Percentiles rank a stretch among this genome's conserved stretches.
Evolutionary conservation across 208 protist genomes (phyloP).

Genomic region (Wallacemonas sp.): DNA sequence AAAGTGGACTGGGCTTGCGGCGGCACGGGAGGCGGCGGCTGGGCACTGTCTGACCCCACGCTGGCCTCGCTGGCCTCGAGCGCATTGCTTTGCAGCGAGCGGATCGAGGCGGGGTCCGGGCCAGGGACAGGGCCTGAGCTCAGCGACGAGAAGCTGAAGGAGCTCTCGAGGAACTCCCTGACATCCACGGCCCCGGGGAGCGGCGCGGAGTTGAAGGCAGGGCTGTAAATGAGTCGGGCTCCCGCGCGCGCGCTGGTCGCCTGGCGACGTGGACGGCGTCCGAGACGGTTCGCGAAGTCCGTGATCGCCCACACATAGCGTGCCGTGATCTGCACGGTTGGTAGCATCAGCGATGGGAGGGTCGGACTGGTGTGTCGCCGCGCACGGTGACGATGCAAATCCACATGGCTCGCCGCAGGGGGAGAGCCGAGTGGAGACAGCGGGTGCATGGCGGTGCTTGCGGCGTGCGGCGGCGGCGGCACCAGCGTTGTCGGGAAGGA

Average conservation of each 20-base stretch:
- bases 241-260: background rate
- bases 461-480: background rate
- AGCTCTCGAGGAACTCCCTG: background rate
- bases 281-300: background rate
- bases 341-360: background rate
- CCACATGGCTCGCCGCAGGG: background rate
- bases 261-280: background rate
- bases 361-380: conserved; percentile 2
- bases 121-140: background rate
- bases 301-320: conserved; percentile 6
- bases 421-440: background rate
- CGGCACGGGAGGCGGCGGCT: conserved; percentile 3
- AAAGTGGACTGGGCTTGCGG: no score
- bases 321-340: background rate
- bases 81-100: no score
- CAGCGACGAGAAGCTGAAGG: conserved; percentile 11
- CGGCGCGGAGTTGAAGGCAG: background rate
- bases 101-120: no score
- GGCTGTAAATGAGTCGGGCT: background rate
- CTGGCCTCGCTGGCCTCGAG: no score
- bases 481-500: background rate
- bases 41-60: no score
- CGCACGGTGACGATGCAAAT: background rate
- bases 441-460: background rate
- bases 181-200: background rate